Conservation (phyloP, 345 rosid species). For the Raphanus sativus region DNA sequence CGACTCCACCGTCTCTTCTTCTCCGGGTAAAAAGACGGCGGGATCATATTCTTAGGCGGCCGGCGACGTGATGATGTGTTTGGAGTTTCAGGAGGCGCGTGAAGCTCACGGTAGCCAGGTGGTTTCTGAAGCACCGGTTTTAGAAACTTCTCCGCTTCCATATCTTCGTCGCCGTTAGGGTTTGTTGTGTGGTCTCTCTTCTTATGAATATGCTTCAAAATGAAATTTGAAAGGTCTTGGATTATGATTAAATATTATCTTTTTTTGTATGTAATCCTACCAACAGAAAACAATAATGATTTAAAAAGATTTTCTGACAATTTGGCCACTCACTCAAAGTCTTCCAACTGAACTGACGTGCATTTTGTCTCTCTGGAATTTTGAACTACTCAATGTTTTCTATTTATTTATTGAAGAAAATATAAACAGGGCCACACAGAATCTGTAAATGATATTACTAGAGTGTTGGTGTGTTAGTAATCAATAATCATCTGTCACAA, state of each 20-base stretch:
- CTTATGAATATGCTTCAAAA: not conserved
- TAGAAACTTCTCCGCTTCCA: conserved; percentile 42
- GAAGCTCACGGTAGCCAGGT: conserved; percentile 68
- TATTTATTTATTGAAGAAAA: not conserved
- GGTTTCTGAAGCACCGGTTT: conserved; percentile 70
- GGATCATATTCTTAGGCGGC: conserved; percentile 36
- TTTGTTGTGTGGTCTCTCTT: not conserved
- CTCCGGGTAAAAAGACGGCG: conserved; percentile 49
- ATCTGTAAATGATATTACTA: not conserved
- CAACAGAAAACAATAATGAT: not conserved
- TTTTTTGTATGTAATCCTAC: not conserved
- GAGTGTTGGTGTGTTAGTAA: not conserved
- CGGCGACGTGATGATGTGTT: conserved; percentile 35
- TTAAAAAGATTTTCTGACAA: not conserved
- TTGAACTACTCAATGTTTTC: not conserved
- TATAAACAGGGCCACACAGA: not conserved
- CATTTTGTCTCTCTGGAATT: not conserved
- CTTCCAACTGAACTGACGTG: not conserved
- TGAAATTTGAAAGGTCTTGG: not conserved
- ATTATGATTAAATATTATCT: not conserved
- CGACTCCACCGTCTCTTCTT: conserved; percentile 43
- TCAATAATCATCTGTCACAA: not conserved
- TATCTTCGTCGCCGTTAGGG: conserved; percentile 19
- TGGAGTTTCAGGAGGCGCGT: conserved; percentile 20
- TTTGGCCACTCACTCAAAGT: not conserved